phyloP scores from a whole-genome alignment of 1,284 basidiomycete species.

The Cerrena zonata region DNA sequence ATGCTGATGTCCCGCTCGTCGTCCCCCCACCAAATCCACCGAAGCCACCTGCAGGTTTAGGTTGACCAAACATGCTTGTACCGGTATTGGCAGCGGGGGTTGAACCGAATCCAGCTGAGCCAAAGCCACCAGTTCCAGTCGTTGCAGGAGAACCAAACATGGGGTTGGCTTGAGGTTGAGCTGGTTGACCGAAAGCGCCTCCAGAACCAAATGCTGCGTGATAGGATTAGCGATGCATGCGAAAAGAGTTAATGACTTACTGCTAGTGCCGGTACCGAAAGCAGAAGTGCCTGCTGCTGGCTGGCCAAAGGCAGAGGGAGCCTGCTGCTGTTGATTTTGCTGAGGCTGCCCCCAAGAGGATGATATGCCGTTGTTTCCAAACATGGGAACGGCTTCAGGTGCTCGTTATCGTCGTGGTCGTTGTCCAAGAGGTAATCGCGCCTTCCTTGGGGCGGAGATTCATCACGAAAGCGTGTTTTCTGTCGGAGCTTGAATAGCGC shows the following conservation, averaged over 20 bases:
- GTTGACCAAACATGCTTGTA: conserved; percentile 49
- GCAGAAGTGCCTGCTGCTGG: conserved; percentile 26
- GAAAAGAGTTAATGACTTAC: conserved; percentile 28
- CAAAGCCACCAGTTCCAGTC: conserved; percentile 34
- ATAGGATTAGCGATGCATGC: conserved; percentile 25
- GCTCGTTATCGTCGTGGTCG: conserved; percentile 23
- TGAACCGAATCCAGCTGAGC: conserved; percentile 66
- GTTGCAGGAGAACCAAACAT: conserved; percentile 63
- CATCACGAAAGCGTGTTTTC: neutral
- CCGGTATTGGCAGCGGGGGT: conserved; percentile 33
- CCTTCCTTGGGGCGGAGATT: neutral
- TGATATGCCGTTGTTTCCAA: conserved; percentile 40
- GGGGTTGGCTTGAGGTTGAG: conserved; percentile 59
- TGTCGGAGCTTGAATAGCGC: neutral
- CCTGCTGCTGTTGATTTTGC: conserved; percentile 33
- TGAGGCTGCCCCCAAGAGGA: conserved; percentile 64
- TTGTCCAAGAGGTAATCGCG: conserved; percentile 15
- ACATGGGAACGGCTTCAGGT: conserved; percentile 40
- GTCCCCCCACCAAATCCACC: conserved; percentile 54
- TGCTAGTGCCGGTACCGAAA: conserved; percentile 42
- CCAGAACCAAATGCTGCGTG: conserved; percentile 40
- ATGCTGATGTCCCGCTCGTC: conserved; percentile 27
- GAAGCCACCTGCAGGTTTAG: conserved; percentile 64
- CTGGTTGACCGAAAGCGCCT: conserved; percentile 42
- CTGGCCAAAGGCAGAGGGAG: conserved; percentile 43